Evolutionary conservation across 768 basidiomycete species (phyloP).

Genomic region (Dendrothele bispora): DNA sequence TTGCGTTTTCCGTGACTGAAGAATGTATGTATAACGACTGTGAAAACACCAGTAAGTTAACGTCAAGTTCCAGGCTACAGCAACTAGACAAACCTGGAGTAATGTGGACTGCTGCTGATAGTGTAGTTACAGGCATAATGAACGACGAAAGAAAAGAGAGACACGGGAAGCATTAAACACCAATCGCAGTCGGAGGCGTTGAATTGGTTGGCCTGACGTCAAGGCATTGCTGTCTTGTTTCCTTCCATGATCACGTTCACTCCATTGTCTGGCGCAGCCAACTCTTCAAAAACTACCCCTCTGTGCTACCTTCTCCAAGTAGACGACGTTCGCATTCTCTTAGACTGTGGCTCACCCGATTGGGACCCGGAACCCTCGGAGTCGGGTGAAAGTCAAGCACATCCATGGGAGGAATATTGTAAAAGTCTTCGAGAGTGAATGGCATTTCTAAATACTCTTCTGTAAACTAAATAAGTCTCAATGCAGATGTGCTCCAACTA

Average conservation of each 20-base stretch:
- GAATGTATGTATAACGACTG: conserved; percentile 58
- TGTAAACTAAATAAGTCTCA: conserved; percentile 7
- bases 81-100: conserved; percentile 40
- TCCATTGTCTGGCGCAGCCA: conserved; percentile 83
- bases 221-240: background rate
- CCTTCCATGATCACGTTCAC: conserved; percentile 97
- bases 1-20: conserved; percentile 45
- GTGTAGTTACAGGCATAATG: conserved; percentile 52
- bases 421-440: conserved; percentile 66
- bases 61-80: background rate
- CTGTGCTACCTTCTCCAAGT: conserved; percentile 88
- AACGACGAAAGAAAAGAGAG: conserved; percentile 4
- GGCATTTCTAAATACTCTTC: conserved; percentile 1
- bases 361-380: conserved; percentile 64
- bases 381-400: conserved; percentile 24
- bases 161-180: background rate
- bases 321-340: conserved; percentile 89
- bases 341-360: conserved; percentile 94
- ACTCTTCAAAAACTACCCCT: conserved; percentile 60
- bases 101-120: conserved; percentile 55
- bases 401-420: conserved; percentile 67
- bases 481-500: conserved; percentile 67
- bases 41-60: background rate
- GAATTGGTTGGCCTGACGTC: too few species aligned
- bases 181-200: too few species aligned